Conservation (phyloP, 805 yeast genomes). For the Ogataea neopini region DNA sequence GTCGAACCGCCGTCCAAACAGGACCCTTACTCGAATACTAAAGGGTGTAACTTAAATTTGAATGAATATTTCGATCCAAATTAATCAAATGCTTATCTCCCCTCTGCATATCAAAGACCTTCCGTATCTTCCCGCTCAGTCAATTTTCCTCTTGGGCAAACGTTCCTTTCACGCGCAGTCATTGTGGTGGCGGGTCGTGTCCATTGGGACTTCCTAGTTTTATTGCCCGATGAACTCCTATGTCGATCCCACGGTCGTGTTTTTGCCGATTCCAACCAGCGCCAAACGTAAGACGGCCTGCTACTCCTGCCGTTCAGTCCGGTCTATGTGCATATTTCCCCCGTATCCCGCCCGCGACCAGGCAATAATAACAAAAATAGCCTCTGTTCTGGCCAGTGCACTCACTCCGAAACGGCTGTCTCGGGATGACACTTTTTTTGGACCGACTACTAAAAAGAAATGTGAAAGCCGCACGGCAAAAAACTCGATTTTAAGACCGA, state of each 20-base stretch:
- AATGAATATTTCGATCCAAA: too few species aligned
- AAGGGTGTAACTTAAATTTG: neutral
- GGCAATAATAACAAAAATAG: neutral
- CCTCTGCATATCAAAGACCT: neutral
- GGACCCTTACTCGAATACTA: neutral
- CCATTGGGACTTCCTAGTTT: neutral
- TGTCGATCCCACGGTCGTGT: neutral
- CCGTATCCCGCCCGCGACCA: neutral
- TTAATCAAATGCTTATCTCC: too few species aligned
- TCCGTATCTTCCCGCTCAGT: neutral
- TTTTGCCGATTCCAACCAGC: neutral
- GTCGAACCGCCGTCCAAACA: neutral
- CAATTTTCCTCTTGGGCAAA: neutral
- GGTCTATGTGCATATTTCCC: neutral
- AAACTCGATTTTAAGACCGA: constrained; percentile 1
- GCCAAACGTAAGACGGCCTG: neutral
- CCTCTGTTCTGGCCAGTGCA: neutral
- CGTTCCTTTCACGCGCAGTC: neutral
- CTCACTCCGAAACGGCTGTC: constrained; percentile 8
- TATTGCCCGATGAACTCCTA: neutral
- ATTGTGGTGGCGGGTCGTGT: neutral
- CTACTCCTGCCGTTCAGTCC: neutral
- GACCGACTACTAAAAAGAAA: neutral
- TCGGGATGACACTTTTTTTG: constrained; percentile 7
- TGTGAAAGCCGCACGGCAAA: constrained; percentile 5